Percentiles rank a stretch among this genome's conserved stretches.
These are phyloP conservation scores for Beauveria sp. DNA, from an alignment of 2,329 filamentous ascomycete genomes.

Conservation along the genomic window DNA sequence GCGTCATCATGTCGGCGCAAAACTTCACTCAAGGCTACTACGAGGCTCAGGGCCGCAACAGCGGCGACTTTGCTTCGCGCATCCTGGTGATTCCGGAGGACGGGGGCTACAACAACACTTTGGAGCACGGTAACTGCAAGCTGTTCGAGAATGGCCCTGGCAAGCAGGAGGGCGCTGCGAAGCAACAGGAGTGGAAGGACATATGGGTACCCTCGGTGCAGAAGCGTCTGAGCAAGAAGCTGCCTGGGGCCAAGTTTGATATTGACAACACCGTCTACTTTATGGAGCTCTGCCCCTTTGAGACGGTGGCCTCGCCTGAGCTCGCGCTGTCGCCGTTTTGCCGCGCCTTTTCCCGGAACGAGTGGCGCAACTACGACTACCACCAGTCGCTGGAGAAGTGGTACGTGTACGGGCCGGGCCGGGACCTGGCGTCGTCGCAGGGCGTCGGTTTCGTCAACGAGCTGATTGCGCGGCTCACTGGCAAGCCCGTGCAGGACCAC, in stretches of 20 bases:
- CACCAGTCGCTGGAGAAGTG: constrained; percentile 73
- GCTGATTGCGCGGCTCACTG: constrained; percentile 71
- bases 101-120: constrained; percentile 65
- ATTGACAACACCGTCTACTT: constrained; percentile 56
- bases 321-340: constrained; percentile 61
- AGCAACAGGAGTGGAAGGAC: constrained; percentile 50
- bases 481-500: constrained; percentile 57
- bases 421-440: constrained; percentile 72
- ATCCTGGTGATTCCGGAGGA: constrained; percentile 66
- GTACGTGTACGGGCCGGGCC: constrained; percentile 73
- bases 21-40: constrained; percentile 74
- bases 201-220: constrained; percentile 62
- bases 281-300: constrained; percentile 87
- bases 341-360: constrained; percentile 59
- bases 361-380: constrained; percentile 79
- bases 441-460: constrained; percentile 86
- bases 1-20: constrained; percentile 66
- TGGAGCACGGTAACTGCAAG: constrained; percentile 66
- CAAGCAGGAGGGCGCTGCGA: constrained; percentile 37
- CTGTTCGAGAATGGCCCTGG: constrained; percentile 57
- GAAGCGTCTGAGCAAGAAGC: constrained; percentile 58
- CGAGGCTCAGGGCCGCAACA: constrained; percentile 26
- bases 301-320: constrained; percentile 59
- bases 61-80: constrained; percentile 39
- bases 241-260: constrained; percentile 61